Percentiles rank a stretch among this genome's conserved stretches.
phyloP scores from a whole-genome alignment of 148 eudicot genomes.

The Silene uniflora region DNA sequence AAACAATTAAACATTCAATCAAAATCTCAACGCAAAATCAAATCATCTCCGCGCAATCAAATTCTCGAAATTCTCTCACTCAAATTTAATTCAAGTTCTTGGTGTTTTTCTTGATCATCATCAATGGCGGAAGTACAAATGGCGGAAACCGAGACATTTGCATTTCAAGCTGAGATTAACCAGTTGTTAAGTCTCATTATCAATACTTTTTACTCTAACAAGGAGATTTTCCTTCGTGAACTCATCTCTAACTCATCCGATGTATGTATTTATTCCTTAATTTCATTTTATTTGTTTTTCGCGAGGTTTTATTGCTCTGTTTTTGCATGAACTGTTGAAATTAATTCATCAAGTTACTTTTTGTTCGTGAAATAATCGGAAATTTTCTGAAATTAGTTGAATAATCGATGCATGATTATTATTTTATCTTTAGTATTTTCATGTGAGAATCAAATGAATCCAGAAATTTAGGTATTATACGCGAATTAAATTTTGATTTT shows the following conservation, averaged over 20 bases:
- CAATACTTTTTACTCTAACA: constrained; percentile 80
- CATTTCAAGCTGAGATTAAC: constrained; percentile 88
- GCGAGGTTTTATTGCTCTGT: no score
- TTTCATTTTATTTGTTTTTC: neutral
- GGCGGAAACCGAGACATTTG: constrained; percentile 77
- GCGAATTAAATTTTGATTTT: no score
- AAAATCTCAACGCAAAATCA: no score
- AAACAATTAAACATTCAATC: neutral
- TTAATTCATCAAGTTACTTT: no score
- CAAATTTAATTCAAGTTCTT: neutral
- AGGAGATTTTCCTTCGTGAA: constrained; percentile 89
- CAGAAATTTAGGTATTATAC: no score
- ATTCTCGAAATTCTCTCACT: neutral
- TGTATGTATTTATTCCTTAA: constrained; percentile 24
- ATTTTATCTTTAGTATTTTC: no score
- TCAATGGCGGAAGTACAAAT: constrained; percentile 63
- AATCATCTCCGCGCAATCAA: neutral
- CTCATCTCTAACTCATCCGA: constrained; percentile 76
- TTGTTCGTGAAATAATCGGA: no score
- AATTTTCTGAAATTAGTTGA: no score
- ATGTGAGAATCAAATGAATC: no score
- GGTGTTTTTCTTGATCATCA: neutral
- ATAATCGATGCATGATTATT: no score
- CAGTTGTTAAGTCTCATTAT: constrained; percentile 79
- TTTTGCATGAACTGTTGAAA: no score